Conservation (phyloP, 306 rosid genomes). For the Cucurbita argyrosperma region DNA sequence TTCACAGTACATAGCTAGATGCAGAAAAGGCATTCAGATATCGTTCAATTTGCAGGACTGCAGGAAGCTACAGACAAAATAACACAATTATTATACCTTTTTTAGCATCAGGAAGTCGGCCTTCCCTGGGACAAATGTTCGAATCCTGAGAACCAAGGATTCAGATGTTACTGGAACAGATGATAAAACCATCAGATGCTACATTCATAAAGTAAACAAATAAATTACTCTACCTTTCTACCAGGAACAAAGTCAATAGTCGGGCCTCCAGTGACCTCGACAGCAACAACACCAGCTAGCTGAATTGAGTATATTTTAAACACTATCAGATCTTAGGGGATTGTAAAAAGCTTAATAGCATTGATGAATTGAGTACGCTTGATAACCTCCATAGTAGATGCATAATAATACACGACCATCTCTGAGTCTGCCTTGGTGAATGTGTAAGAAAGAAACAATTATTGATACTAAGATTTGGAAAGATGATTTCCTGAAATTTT, state of each 20-base stretch:
- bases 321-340: background rate
- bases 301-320: slow-evolving; percentile 20
- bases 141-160: slow-evolving; percentile 42
- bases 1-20: background rate
- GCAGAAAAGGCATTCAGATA: background rate
- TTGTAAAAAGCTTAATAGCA: background rate
- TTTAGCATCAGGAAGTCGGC: slow-evolving; percentile 84
- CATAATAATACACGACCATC: background rate
- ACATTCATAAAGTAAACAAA: slow-evolving; percentile 10
- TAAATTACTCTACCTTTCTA: slow-evolving; percentile 38
- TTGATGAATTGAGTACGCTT: background rate
- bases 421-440: background rate
- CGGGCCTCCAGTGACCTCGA: slow-evolving; percentile 97
- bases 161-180: background rate
- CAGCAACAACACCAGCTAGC: slow-evolving; percentile 98
- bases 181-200: slow-evolving; percentile 5
- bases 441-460: background rate
- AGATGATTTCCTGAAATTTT: background rate
- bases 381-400: background rate
- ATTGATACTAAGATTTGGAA: background rate
- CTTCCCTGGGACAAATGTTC: slow-evolving; percentile 52
- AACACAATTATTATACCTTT: slow-evolving; percentile 24
- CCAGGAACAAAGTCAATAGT: slow-evolving; percentile 72
- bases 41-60: background rate
- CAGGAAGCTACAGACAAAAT: background rate